These are phyloP conservation scores for Myxozyma melibiosi DNA, from an alignment of 805 yeast species.

Conservation along the genomic window DNA sequence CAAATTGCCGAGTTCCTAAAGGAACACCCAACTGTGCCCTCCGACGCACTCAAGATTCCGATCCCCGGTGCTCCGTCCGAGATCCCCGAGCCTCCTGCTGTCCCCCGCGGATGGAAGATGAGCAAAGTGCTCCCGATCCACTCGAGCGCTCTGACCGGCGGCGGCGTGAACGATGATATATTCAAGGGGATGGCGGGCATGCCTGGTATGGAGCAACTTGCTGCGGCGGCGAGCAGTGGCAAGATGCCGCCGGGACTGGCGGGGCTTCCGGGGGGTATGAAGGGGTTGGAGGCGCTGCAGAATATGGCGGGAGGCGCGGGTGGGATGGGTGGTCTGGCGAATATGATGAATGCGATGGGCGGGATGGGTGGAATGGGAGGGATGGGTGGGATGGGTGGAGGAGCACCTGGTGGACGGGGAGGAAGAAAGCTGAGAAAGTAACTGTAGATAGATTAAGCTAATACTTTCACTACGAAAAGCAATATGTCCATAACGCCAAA, in stretches of 20 bases:
- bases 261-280: conserved; percentile 27
- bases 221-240: conserved; percentile 31
- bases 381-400: conserved; percentile 16
- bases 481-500: no score
- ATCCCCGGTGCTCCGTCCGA: conserved; percentile 40
- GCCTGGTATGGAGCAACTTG: conserved; percentile 35
- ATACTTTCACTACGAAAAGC: background rate
- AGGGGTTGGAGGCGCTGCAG: conserved; percentile 23
- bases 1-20: conserved; percentile 63
- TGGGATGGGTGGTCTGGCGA: conserved; percentile 21
- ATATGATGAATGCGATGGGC: conserved; percentile 15
- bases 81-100: conserved; percentile 56
- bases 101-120: conserved; percentile 84
- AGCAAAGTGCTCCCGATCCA: conserved; percentile 87
- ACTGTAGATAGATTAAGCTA: background rate
- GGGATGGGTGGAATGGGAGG: conserved; percentile 28
- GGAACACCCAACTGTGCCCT: conserved; percentile 68
- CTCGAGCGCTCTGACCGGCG: conserved; percentile 75
- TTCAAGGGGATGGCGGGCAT: conserved; percentile 34
- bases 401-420: conserved; percentile 16
- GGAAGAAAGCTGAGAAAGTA: conserved; percentile 13
- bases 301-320: conserved; percentile 18
- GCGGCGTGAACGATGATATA: conserved; percentile 67
- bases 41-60: conserved; percentile 54
- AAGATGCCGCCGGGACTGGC: conserved; percentile 35